These are phyloP conservation scores for Backusella sp. DNA, from an alignment of 192 early-diverging fungal genomes.

Conservation along the genomic window DNA sequence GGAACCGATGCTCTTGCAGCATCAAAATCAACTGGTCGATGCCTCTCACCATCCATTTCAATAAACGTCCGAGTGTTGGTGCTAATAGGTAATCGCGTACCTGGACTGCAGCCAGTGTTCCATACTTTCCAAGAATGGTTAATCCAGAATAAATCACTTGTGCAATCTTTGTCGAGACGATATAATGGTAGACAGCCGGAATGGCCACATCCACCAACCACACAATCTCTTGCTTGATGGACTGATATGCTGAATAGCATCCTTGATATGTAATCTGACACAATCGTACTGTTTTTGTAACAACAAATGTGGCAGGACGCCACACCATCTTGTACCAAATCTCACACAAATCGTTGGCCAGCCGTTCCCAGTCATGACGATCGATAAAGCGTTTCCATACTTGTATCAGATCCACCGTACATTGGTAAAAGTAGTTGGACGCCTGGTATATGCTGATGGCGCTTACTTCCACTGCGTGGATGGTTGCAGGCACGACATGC, in stretches of 20 bases:
- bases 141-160: neutral
- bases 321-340: neutral
- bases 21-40: neutral
- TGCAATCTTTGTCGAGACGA: neutral
- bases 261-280: neutral
- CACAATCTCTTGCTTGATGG: neutral
- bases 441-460: neutral
- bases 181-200: neutral
- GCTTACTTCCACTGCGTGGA: neutral
- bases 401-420: neutral
- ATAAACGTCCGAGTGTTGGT: neutral
- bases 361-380: neutral
- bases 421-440: neutral
- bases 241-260: neutral
- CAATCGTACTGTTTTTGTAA: neutral
- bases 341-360: neutral
- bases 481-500: neutral
- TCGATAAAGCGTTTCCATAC: neutral
- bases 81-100: neutral
- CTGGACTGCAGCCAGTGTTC: neutral
- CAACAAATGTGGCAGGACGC: neutral
- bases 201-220: neutral
- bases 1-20: neutral
- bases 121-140: neutral
- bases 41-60: neutral